Conservation (phyloP, 2,329 filamentous ascomycete species). For the Trichoderma brevicompactum region DNA sequence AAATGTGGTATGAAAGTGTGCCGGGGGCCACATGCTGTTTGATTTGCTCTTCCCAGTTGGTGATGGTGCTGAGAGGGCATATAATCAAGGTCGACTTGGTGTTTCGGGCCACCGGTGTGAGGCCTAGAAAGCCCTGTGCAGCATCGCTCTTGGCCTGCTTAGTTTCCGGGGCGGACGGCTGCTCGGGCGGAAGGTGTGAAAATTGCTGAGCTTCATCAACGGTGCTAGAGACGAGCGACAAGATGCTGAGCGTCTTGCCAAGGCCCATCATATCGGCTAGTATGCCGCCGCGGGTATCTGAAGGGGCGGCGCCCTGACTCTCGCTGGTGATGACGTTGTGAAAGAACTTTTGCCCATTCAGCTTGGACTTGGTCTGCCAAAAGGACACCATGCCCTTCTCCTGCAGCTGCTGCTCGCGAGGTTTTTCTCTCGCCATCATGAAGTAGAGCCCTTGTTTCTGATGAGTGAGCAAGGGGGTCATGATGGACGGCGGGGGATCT, state of each 20-base stretch:
- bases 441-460: slow-evolving; percentile 91
- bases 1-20: slow-evolving; percentile 75
- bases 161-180: slow-evolving; percentile 50
- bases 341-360: slow-evolving; percentile 63
- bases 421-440: slow-evolving; percentile 77
- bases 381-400: slow-evolving; percentile 71
- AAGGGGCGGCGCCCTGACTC: slow-evolving; percentile 61
- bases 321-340: slow-evolving; percentile 86
- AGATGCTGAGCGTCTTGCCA: slow-evolving; percentile 84
- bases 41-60: slow-evolving; percentile 95
- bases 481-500: slow-evolving; percentile 65
- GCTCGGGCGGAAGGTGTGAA: slow-evolving; percentile 56
- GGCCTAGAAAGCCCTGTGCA: slow-evolving; percentile 48
- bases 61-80: slow-evolving; percentile 86
- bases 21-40: slow-evolving; percentile 73
- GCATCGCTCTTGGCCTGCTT: slow-evolving; percentile 43
- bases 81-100: slow-evolving; percentile 82
- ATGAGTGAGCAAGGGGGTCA: slow-evolving; percentile 75
- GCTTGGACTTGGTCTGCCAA: slow-evolving; percentile 67
- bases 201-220: slow-evolving; percentile 66
- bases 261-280: slow-evolving; percentile 87
- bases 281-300: slow-evolving; percentile 72
- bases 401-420: slow-evolving; percentile 59
- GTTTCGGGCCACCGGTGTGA: slow-evolving; percentile 65
- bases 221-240: slow-evolving; percentile 75